Evolutionary conservation across 2,329 filamentous ascomycete species (phyloP), one percentile per base, ranked within the genome.

Genomic region (Sporothrix inflata): DNA sequence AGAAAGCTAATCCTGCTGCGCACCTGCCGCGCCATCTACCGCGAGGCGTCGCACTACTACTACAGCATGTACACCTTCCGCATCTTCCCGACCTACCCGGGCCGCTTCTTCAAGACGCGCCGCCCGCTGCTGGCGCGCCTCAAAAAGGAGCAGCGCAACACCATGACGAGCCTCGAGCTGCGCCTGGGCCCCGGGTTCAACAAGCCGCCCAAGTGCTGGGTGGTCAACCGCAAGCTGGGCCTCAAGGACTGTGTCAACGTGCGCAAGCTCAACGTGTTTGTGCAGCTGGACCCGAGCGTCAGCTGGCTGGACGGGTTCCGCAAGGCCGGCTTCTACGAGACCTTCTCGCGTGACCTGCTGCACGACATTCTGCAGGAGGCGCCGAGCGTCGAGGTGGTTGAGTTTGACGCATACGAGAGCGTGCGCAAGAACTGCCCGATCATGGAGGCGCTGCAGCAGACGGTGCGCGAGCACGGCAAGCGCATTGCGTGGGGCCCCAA

Each of bases 141-240:
- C 71, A 88, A 89, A 24, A 80, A 87, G 0, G 83, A 82, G 40
- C 90, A 92, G 78, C 87, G 91, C 45, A 82, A 83, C 19, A 85
- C 82, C 61, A 84, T 94, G 60, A 89, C 86, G 0, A 87, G 87
- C 0, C 81, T 94, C 2, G 90, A 94, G 79, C 80, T 94, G 70
- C 87, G 92, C 2, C 83, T 94, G 0, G 92, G 92, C 0, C 91
- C 91, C 0, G 91, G 91, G 24, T 94, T 91, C 88, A 89, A 84
- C 74, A 87, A 87, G 72, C 92, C 92, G 16, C 92, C 92, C 0
- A 84, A 84, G 45, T 88, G 90, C 67, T 94, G 92, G 90, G 87
- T 89, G 1, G 89, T 93, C 14, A 90, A 90, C 75, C 82, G 85
- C 4, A 85, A 85, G 1, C 83, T 94, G 0, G 91, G 91, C 0